Evolutionary conservation across 179 eudicot species (phyloP), one percentile per base, ranked within the genome.

Genomic region (Corrigiola litoralis): DNA sequence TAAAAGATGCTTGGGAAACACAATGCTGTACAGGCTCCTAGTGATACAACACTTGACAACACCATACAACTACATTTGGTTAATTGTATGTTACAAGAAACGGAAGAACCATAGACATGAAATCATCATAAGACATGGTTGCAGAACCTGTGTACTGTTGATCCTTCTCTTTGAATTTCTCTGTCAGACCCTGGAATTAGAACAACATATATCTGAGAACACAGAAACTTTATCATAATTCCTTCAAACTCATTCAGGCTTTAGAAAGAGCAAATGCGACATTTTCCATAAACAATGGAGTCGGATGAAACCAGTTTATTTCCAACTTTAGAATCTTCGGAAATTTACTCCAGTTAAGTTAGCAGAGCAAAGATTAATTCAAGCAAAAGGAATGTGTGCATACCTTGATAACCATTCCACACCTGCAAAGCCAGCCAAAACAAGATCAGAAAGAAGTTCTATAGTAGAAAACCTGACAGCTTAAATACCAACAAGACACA

Each of bases 141-240:
- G 95, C 95, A 49, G 88, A 85, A 32, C 95, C 97, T 18, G 80
- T 85, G 69, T 81, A 88, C 20, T 78, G 65, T 16, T 68, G 16
- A 68, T 88, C 92, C 80, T 88, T 85, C 83, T 90, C 95, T 82
- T 90, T 90, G 80, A 90, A 90, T 44, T 85, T 88, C 40, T 90
- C 97, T 0, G 97, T 80, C 82, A 90, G 74, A 25, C 97, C 97
- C 96, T 89, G 85, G 9, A 46, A 33, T 4, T 11, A 47, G 57
- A 68, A 41, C 53, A 62, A 20, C n/a, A 12, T 18, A 49, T 29
- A 24, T 14, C 17, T 64, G n/a, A 55, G 24, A 21, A 33, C 31
- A n/a, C 56, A 34, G n/a, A 46, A 61, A 13, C 25, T 9, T n/a
- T n/a, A n/a, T n/a, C n/a, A n/a, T n/a, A n/a, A n/a, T n/a, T n/a